phyloP scores from a whole-genome alignment of 768 basidiomycete species.

The Inosperma sp. region DNA sequence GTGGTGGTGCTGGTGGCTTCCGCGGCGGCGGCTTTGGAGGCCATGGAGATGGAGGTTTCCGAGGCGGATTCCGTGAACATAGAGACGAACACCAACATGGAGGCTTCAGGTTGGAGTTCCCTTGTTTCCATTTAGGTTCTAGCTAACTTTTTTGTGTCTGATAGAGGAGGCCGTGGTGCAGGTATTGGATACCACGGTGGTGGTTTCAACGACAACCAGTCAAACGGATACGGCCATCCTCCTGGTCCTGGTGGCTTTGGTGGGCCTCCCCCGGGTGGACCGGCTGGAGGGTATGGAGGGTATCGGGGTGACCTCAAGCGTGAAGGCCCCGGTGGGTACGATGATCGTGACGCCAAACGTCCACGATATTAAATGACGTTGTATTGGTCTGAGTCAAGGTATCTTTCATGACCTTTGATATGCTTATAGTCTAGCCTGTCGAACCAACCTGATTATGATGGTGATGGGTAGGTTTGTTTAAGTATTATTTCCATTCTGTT shows the following conservation, averaged over 20 bases:
- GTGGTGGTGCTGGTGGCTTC: conserved; percentile 36
- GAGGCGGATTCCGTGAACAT: conserved; percentile 40
- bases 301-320: conserved; percentile 75
- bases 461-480: conserved; percentile 7
- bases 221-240: conserved; percentile 47
- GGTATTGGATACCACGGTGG: conserved; percentile 70
- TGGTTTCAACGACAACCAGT: conserved; percentile 49
- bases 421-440: conserved; percentile 11
- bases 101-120: conserved; percentile 46
- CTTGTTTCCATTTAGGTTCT: conserved; percentile 1
- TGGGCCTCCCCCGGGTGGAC: conserved; percentile 35
- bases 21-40: conserved; percentile 42
- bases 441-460: conserved; percentile 7
- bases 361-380: conserved; percentile 67
- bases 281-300: conserved; percentile 48
- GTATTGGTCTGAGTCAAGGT: conserved; percentile 29
- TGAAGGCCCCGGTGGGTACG: conserved; percentile 70
- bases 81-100: conserved; percentile 35
- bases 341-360: conserved; percentile 79
- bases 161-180: conserved; percentile 60
- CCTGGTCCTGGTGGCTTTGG: conserved; percentile 35
- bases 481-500: conserved; percentile 4
- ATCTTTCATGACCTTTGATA: conserved; percentile 13
- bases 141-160: conserved; percentile 14
- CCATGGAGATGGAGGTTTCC: conserved; percentile 31